Evolutionary conservation across 148 eudicot genomes (phyloP), one percentile per base, ranked within the genome.

Genomic region (Linanthus parryae): DNA sequence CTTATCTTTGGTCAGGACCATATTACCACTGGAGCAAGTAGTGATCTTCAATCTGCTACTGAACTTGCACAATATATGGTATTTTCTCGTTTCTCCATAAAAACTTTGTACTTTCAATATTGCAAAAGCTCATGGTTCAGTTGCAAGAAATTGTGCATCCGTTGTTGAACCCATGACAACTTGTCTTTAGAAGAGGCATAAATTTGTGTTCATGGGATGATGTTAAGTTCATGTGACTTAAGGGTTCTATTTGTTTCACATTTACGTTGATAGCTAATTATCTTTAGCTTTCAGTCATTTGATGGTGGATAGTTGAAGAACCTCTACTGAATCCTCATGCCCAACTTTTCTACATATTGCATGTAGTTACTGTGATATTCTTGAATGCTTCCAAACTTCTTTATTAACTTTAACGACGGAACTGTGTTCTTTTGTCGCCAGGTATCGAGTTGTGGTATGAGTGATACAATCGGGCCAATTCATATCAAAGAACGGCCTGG

Each of bases 21-120:
- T 58, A 64, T 92, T 28, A 92, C 99, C 6, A 88, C 99, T 54
- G 99, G 99, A 47, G 99, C 99, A 18, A 84, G 91, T 45, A 88
- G 95, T 57, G 99, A 92, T 67, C 94, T 92, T 30, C 68, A 68
- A 47, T 70, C 87, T 16, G 99, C 99, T 55, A 88, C 99, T 12
- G 85, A 84, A 61, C 90, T 92, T 67, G 99, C 99, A 29, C 87
- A 84, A 42, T 92, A 82, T 56, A 92, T 92, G 99, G 99, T 92
- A 83, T 34, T 27, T 15, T 22, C 55, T n/a, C 27, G 19, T 33
- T 41, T 34, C 38, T 47, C 37, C 56, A 15, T 19, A 8, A 61
- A 26, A 37, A n/a, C n/a, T n/a, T n/a, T n/a, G n/a, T n/a, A n/a
- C n/a, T n/a, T n/a, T n/a, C n/a, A n/a, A n/a, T n/a, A n/a, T n/a